Evolutionary conservation across 768 basidiomycete species (phyloP).

Genomic region (Pisolithus marmoratus): DNA sequence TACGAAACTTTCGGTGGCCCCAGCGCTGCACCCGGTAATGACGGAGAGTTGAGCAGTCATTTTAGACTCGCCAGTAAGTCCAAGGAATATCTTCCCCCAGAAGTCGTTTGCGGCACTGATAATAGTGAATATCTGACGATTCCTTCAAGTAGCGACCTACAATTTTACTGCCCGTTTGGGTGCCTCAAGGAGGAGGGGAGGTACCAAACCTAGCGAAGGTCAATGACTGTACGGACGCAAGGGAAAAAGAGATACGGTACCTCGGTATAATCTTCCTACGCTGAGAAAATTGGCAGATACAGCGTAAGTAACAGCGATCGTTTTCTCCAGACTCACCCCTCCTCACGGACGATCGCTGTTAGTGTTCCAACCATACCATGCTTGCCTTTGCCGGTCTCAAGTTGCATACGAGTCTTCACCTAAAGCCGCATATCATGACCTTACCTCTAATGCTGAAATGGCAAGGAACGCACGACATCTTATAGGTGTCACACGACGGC

Average conservation of each 20-base stretch:
- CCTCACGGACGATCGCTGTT: slow-evolving; percentile 74
- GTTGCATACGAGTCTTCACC: slow-evolving; percentile 98
- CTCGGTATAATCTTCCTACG: slow-evolving; percentile 82
- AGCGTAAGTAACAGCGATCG: not conserved
- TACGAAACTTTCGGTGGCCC: slow-evolving; percentile 92
- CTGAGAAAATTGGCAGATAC: slow-evolving; percentile 33
- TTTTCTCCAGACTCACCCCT: slow-evolving; percentile 60
- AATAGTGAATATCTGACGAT: not conserved
- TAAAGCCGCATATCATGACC: slow-evolving; percentile 22
- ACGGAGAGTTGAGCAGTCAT: slow-evolving; percentile 90
- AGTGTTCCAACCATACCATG: slow-evolving; percentile 82
- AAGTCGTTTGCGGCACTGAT: slow-evolving; percentile 83
- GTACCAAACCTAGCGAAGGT: slow-evolving; percentile 65
- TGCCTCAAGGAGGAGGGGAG: slow-evolving; percentile 91
- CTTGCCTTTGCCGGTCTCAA: slow-evolving; percentile 77
- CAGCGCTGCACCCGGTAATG: slow-evolving; percentile 88
- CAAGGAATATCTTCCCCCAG: slow-evolving; percentile 82
- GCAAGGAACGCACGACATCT: slow-evolving; percentile 74
- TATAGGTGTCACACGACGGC: slow-evolving; percentile 1
- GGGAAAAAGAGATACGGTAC: slow-evolving; percentile 28
- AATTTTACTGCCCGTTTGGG: slow-evolving; percentile 98
- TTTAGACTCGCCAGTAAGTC: slow-evolving; percentile 59
- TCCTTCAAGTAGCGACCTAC: slow-evolving; percentile 35
- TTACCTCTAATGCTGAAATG: not conserved
- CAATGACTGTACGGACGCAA: not conserved